phyloP scores from a whole-genome alignment of 2,329 filamentous ascomycete species.

The Stenocarpella maydis region DNA sequence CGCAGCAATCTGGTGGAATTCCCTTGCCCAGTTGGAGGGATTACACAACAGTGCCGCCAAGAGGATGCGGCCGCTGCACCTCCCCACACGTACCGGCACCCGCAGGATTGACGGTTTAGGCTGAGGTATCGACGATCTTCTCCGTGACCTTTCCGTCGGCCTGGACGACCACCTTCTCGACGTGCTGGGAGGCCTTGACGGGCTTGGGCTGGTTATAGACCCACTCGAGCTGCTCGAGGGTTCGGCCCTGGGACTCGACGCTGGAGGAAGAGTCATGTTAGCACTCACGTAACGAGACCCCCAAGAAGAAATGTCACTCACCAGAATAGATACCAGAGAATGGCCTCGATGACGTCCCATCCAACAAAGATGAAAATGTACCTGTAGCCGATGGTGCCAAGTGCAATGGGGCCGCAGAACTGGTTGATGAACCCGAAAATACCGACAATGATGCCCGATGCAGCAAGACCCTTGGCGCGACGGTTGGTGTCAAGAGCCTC shows the following conservation, averaged over 20 bases:
- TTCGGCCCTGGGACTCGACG: conserved; percentile 59
- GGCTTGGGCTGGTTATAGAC: conserved; percentile 58
- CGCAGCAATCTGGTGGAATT: background rate
- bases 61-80: background rate
- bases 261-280: conserved; percentile 39
- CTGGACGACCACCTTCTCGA: conserved; percentile 57
- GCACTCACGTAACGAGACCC: background rate
- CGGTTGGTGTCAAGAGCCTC: conserved; percentile 58
- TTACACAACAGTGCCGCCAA: background rate
- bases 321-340: conserved; percentile 56
- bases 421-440: conserved; percentile 58
- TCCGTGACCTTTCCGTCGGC: conserved; percentile 55
- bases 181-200: conserved; percentile 56
- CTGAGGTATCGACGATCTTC: conserved; percentile 47
- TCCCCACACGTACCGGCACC: background rate
- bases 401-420: conserved; percentile 56
- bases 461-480: conserved; percentile 56
- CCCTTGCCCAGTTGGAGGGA: background rate
- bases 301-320: conserved; percentile 40
- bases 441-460: conserved; percentile 54
- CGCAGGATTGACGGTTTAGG: background rate
- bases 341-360: conserved; percentile 54
- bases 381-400: conserved; percentile 52
- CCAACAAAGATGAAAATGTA: conserved; percentile 58
- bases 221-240: conserved; percentile 59